These are phyloP conservation scores for Fistulinella prunicolor DNA, from an alignment of 768 basidiomycete genomes.

Conservation along the genomic window DNA sequence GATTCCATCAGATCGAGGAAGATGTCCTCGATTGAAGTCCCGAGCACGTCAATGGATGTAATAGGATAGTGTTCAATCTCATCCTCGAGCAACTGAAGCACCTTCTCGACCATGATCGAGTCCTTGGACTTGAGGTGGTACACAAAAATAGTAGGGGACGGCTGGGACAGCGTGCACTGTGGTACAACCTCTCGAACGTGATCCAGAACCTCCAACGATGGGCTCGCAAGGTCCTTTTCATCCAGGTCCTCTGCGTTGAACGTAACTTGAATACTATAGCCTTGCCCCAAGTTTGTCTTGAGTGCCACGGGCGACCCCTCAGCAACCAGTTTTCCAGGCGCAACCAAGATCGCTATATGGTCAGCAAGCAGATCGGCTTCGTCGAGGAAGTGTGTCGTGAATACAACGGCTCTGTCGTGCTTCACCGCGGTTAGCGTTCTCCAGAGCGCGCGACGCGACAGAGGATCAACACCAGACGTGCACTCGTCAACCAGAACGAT, in stretches of 20 bases:
- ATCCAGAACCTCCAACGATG: conserved; percentile 35
- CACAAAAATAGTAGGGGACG: conserved; percentile 42
- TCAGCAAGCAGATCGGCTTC: conserved; percentile 80
- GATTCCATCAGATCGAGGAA: conserved; percentile 70
- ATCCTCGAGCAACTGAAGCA: conserved; percentile 53
- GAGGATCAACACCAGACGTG: conserved; percentile 79
- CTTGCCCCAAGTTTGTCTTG: conserved; percentile 67
- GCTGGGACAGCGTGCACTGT: conserved; percentile 38
- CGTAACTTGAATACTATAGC: conserved; percentile 61
- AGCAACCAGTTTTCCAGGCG: conserved; percentile 73
- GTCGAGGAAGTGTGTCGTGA: conserved; percentile 82
- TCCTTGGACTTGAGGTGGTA: conserved; percentile 67
- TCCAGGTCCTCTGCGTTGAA: conserved; percentile 39
- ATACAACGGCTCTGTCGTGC: conserved; percentile 63
- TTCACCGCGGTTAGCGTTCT: conserved; percentile 65
- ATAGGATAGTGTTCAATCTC: conserved; percentile 40
- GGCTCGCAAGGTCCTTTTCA: conserved; percentile 16
- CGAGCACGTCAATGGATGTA: conserved; percentile 60
- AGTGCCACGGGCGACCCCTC: conserved; percentile 72
- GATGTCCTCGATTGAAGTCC: conserved; percentile 78
- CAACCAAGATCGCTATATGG: conserved; percentile 68
- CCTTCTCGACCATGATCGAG: conserved; percentile 46
- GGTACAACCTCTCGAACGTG: conserved; percentile 46
- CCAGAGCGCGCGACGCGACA: conserved; percentile 78
- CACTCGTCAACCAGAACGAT: conserved; percentile 66